These are phyloP conservation scores for Metschnikowia arizonensis DNA, from an alignment of 805 yeast species.

Conservation along the genomic window DNA sequence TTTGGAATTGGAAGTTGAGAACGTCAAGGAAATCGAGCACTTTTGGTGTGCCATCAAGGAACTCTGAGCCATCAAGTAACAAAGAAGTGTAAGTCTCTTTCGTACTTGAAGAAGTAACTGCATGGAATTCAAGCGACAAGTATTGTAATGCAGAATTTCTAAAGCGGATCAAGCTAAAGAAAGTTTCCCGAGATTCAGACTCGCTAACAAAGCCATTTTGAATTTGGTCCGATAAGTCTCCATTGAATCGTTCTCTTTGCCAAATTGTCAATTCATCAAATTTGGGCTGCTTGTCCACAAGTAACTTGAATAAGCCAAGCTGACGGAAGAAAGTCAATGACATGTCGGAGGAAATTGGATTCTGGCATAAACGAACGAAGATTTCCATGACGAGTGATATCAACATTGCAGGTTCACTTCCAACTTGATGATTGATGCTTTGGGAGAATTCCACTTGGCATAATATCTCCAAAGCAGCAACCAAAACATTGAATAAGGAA, in stretches of 20 bases:
- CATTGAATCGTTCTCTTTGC: conserved; percentile 44
- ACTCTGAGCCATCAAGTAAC: conserved; percentile 49
- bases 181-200: conserved; percentile 43
- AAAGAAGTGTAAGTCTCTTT: conserved; percentile 48
- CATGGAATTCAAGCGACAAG: conserved; percentile 70
- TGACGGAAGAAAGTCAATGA: conserved; percentile 52
- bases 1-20: conserved; percentile 51
- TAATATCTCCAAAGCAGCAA: conserved; percentile 43
- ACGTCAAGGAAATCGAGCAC: conserved; percentile 64
- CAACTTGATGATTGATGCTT: conserved; percentile 36
- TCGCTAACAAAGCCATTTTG: conserved; percentile 34
- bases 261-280: conserved; percentile 54
- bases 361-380: conserved; percentile 56
- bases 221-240: conserved; percentile 29
- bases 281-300: conserved; percentile 51
- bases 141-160: conserved; percentile 61
- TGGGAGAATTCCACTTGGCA: conserved; percentile 33
- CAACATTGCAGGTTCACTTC: conserved; percentile 54
- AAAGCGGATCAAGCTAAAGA: conserved; percentile 57
- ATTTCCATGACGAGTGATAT: conserved; percentile 58
- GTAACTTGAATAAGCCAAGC: conserved; percentile 45
- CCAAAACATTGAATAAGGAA: conserved; percentile 48
- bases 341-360: conserved; percentile 48
- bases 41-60: conserved; percentile 58
- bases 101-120: conserved; percentile 45